Conservation (phyloP, 169 alveolate species). For the Haemoproteus tartakovskyi region DNA sequence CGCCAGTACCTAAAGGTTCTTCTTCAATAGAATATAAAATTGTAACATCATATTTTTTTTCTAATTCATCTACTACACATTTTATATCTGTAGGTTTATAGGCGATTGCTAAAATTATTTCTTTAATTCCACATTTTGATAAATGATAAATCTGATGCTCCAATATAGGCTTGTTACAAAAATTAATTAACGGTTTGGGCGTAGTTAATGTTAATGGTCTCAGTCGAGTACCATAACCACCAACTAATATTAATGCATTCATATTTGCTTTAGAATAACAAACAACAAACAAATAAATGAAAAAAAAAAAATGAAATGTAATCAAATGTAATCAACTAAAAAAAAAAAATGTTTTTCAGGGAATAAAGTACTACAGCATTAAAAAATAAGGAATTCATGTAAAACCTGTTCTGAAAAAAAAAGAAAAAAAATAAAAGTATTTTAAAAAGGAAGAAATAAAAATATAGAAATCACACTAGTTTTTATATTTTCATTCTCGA, state of each 20-base stretch:
- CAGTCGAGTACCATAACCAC: constrained; percentile 98
- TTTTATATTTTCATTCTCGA: too few species aligned
- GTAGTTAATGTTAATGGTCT: constrained; percentile 96
- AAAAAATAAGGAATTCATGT: too few species aligned
- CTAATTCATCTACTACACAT: constrained; percentile 76
- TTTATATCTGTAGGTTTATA: constrained; percentile 82
- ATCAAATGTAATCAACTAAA: background rate
- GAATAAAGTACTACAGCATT: too few species aligned
- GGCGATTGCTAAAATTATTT: constrained; percentile 89
- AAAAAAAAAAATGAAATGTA: background rate
- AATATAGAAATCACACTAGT: too few species aligned
- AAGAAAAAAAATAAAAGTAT: too few species aligned
- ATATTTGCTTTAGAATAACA: too few species aligned
- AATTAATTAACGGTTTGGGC: constrained; percentile 95
- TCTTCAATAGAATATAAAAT: constrained; percentile 92
- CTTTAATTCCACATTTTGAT: constrained; percentile 81
- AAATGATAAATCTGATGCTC: constrained; percentile 82
- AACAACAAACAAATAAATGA: background rate
- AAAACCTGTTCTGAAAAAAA: too few species aligned
- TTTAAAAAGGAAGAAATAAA: too few species aligned
- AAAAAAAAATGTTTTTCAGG: too few species aligned
- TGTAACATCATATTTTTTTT: constrained; percentile 84
- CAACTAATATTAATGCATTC: constrained; percentile 97
- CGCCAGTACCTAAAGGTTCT: constrained; percentile 97
- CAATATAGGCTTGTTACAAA: constrained; percentile 93